Evolutionary conservation across 179 eudicot genomes (phyloP).

Genomic region (Drosera spatulata): DNA sequence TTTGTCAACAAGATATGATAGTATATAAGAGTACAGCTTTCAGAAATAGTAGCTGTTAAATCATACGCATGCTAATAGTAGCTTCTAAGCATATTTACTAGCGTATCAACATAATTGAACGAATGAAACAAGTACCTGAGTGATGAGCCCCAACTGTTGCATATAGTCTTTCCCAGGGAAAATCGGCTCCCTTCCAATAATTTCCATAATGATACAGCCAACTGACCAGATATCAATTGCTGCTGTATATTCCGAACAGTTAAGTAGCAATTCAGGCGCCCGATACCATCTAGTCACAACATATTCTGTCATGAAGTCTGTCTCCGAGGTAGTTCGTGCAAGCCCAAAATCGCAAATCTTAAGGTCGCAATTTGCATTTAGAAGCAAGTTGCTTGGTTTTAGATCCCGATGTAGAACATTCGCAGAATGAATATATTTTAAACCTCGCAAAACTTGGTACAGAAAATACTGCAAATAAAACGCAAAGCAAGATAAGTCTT

Average conservation of each 20-base stretch:
- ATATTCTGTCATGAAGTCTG: slow-evolving; percentile 24
- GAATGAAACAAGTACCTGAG: neutral
- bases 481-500: neutral
- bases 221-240: slow-evolving; percentile 29
- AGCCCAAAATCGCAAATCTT: slow-evolving; percentile 27
- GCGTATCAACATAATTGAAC: neutral
- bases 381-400: slow-evolving; percentile 23
- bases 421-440: slow-evolving; percentile 24
- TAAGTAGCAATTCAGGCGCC: slow-evolving; percentile 23
- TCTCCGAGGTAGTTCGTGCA: slow-evolving; percentile 20
- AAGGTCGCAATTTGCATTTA: slow-evolving; percentile 24
- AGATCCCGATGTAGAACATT: slow-evolving; percentile 24
- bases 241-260: slow-evolving; percentile 19
- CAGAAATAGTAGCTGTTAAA: too few species aligned
- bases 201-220: slow-evolving; percentile 21
- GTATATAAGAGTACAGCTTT: too few species aligned
- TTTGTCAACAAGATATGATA: too few species aligned
- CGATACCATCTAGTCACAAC: slow-evolving; percentile 29
- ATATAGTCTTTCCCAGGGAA: slow-evolving; percentile 13
- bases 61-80: too few species aligned
- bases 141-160: slow-evolving; percentile 14
- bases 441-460: slow-evolving; percentile 20
- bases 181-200: slow-evolving; percentile 10
- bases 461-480: slow-evolving; percentile 14
- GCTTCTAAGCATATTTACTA: neutral